Conservation (phyloP, 495 filamentous ascomycete species). For the Talaromyces borbonicus region DNA sequence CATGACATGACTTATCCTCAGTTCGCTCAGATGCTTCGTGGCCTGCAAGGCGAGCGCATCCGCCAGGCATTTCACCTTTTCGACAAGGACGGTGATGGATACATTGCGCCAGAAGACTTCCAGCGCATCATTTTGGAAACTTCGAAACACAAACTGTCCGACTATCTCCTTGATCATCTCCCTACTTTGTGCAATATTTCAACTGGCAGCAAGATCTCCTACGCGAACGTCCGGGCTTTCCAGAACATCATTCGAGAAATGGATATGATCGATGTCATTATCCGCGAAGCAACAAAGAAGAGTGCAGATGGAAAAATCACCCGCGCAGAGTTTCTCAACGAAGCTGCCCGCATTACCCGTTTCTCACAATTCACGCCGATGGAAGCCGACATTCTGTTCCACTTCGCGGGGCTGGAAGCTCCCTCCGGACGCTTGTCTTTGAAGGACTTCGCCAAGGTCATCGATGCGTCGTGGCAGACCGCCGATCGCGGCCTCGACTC, state of each 20-base stretch:
- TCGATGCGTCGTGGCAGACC: slow-evolving; percentile 82
- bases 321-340: slow-evolving; percentile 86
- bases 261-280: slow-evolving; percentile 89
- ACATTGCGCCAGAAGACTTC: slow-evolving; percentile 92
- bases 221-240: slow-evolving; percentile 94
- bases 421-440: slow-evolving; percentile 76
- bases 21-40: slow-evolving; percentile 96
- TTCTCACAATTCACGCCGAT: slow-evolving; percentile 95
- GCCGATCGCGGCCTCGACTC: slow-evolving; percentile 27
- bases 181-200: slow-evolving; percentile 94
- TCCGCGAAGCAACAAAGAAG: slow-evolving; percentile 76
- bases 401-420: slow-evolving; percentile 89
- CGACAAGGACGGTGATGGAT: slow-evolving; percentile 93
- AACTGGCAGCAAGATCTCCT: slow-evolving; percentile 84
- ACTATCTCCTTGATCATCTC: slow-evolving; percentile 89
- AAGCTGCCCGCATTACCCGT: slow-evolving; percentile 78
- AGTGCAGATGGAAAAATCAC: slow-evolving; percentile 88
- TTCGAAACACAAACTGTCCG: slow-evolving; percentile 91
- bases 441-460: slow-evolving; percentile 82
- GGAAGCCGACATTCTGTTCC: slow-evolving; percentile 98
- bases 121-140: slow-evolving; percentile 92
- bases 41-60: slow-evolving; percentile 89
- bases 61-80: slow-evolving; percentile 88
- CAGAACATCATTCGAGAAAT: slow-evolving; percentile 95
- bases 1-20: slow-evolving; percentile 92